Base-by-base conservation (phyloP, 148 eudicot genomes). In the Amaranthus palmeri region DNA sequence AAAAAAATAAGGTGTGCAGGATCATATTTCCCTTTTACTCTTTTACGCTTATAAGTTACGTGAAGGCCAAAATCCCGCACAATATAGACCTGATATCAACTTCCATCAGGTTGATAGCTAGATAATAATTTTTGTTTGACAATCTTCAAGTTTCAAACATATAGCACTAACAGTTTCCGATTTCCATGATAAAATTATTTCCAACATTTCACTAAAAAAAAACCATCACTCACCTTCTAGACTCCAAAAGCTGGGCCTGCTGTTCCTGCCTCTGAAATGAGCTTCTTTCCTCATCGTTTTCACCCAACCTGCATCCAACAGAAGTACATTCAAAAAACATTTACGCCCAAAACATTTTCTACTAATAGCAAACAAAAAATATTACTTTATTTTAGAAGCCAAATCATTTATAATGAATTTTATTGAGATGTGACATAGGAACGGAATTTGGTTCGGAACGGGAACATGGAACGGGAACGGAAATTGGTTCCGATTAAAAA, bases 241-340 rank as follows among this genome's bases (percentile, higher is more conserved):
- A 78, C 83, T 86, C 91, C 65, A 86, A 79, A 56, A 89, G 89
- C 77, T 86, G 85, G 62, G 87, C 84, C 54, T 83, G 92, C 72
- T 92, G 89, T 78, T 92, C 97, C 53, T 43, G 81, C 57, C 54
- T 80, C 71, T 78, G 82, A 44, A 83, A 85, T 17, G 88, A 71
- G 72, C 64, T 74, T 55, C 54, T 78, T 79, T 80, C 69, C 69
- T 71, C 86, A 81, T 85, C 83, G 50, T 80, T 57, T 81, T 83
- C 89, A 57, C 79, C 54, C 15, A 82, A 75, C 56, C 82, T 80
- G 76, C 47, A 47, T 43, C 54, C 15, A 40, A 11, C 0, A 47
- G 45, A 54, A 55, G 72, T 61, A 52, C 9, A 59, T 14, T 58
- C 48, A 68, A 42, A 45, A 40, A 42, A n/a, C 7, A 55, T 8